Percentiles rank a stretch among this genome's conserved stretches.
phyloP scores from a whole-genome alignment of 805 yeast species.

The Myxozyma kluyveri region DNA sequence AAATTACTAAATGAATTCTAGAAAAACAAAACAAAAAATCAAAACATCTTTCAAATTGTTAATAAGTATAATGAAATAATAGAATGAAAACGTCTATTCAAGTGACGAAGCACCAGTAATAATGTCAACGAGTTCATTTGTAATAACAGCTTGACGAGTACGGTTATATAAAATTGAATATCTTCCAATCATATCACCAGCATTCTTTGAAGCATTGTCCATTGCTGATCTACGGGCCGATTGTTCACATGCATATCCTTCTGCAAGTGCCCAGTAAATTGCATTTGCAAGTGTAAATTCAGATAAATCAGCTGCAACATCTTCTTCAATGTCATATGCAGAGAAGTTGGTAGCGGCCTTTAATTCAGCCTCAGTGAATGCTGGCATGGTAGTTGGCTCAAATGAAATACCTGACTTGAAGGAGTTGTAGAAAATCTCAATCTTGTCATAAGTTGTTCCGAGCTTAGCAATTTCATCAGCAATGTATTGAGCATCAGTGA shows the following conservation, averaged over 20 bases:
- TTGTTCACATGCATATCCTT: constrained; percentile 97
- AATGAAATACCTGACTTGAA: constrained; percentile 85
- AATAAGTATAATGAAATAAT: neutral
- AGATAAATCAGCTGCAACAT: constrained; percentile 52
- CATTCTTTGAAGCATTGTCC: constrained; percentile 99
- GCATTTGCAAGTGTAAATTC: constrained; percentile 90
- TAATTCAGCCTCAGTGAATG: constrained; percentile 67
- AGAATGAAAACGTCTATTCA: constrained; percentile 53
- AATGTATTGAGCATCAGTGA: constrained; percentile 82
- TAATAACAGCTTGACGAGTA: constrained; percentile 98
- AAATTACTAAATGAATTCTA: neutral
- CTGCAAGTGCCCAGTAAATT: constrained; percentile 87
- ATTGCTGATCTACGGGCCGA: constrained; percentile 99
- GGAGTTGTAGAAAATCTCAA: constrained; percentile 82
- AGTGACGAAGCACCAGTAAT: constrained; percentile 99
- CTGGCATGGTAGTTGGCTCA: constrained; percentile 71
- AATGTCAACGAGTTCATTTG: constrained; percentile 98
- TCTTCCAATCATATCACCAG: constrained; percentile 96
- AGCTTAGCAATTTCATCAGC: constrained; percentile 76
- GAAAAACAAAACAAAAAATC: neutral
- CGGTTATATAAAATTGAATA: constrained; percentile 98
- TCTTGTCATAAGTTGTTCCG: constrained; percentile 59
- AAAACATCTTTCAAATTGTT: neutral
- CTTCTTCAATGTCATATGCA: constrained; percentile 73
- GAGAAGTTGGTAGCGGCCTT: constrained; percentile 82